Conservation (phyloP, 306 rosid species). For the Prinsepia uniflora region DNA sequence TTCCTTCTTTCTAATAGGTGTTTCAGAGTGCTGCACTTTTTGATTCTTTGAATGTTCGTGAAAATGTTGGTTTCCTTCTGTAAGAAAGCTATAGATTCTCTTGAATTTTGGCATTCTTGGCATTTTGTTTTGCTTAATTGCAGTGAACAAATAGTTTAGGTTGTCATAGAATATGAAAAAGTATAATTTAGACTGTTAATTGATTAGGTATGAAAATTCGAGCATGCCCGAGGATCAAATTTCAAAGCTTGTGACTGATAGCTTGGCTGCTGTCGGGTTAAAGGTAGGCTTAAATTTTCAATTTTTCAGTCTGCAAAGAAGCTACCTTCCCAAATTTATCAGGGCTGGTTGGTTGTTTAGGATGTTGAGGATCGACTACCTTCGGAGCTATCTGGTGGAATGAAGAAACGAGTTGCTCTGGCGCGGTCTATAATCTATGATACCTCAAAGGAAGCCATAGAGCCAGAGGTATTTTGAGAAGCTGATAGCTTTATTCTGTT, state of each 20-base stretch:
- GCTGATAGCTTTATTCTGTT: slow-evolving; percentile 9
- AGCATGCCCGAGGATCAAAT: slow-evolving; percentile 71
- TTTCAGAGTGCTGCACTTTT: slow-evolving; percentile 99
- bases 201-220: slow-evolving; percentile 78
- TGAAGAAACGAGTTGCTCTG: slow-evolving; percentile 98
- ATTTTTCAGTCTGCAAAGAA: slow-evolving; percentile 1
- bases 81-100: slow-evolving; percentile 35
- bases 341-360: slow-evolving; percentile 26
- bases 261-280: slow-evolving; percentile 89
- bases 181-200: slow-evolving; percentile 15
- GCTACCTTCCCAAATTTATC: slow-evolving; percentile 12
- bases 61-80: slow-evolving; percentile 99
- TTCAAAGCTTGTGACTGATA: slow-evolving; percentile 70
- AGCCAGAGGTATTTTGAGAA: slow-evolving; percentile 78
- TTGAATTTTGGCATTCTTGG: slow-evolving; percentile 14
- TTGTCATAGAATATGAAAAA: neutral
- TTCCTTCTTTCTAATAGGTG: slow-evolving; percentile 48
- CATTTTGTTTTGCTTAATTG: neutral
- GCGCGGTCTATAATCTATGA: slow-evolving; percentile 91
- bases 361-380: slow-evolving; percentile 92
- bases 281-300: slow-evolving; percentile 52
- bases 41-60: slow-evolving; percentile 94
- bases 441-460: slow-evolving; percentile 59
- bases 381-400: slow-evolving; percentile 97
- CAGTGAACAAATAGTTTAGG: neutral